Base-by-base conservation (phyloP, 805 yeast species). In the Millerozyma acaciae region DNA sequence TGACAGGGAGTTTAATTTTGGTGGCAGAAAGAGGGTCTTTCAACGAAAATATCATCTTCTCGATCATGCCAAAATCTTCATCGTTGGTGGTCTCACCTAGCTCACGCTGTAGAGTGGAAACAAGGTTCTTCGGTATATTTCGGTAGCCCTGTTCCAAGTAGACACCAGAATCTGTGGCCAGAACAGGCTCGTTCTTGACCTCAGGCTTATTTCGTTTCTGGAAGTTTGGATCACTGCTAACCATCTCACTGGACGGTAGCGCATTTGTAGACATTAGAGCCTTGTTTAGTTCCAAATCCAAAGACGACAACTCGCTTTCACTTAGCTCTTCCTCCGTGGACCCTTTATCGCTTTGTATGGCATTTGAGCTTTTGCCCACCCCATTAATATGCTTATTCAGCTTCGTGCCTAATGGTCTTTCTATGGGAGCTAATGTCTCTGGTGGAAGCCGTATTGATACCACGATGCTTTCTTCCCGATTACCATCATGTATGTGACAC, bases 1-100 rank as follows among this genome's bases (percentile, higher is more conserved):
- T 67, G 7, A 67, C 61, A 2, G 73, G 73, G 6, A 67, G 46
- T 25, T 45, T 40, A 23, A 67, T 66, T 34, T 53, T 62, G 21
- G 62, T 54, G 16, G 62, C 63, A 18, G 60, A 50, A n/a, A 62
- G 43, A 3, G 73, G 73, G 38, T 67, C 73, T 27, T 60, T 47
- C 20, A 67, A 41, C 5, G 69, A 50, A 37, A 65, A 65, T 0
- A 58, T 47, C 36, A 64, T 46, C 29, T 57, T 62, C n/a, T 61
- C 63, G 16, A 62, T 51, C 35, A 61, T 53, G 12, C 54, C 60
- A 12, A 57, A 34, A 16, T 57, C 65, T 21, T 51, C 60, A 20
- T 53, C 58, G 22, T 37, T 43, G 10, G 34, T 33, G 24, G 48
- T 43, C 5, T 44, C 32, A 9, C 48, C 45, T 13, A 61, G 41